phyloP scores from a whole-genome alignment of 139 green algal genomes.

The Ulvella scutata region DNA sequence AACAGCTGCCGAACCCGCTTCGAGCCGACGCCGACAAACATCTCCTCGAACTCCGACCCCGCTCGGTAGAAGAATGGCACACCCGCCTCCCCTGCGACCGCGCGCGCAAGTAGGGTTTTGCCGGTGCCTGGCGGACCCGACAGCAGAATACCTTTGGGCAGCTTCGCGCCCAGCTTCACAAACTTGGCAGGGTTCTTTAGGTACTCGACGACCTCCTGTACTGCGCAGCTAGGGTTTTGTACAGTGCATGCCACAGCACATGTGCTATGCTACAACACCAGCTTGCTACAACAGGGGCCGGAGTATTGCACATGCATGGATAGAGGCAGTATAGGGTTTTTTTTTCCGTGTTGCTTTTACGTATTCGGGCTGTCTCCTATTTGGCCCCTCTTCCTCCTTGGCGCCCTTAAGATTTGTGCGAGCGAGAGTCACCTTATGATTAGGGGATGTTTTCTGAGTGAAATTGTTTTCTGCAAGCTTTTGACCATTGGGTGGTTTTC shows the following conservation, averaged over 20 bases:
- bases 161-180: conserved; percentile 74
- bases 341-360: too few relatives aligned
- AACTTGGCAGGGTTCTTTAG: conserved; percentile 74
- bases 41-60: conserved; percentile 85
- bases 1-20: conserved; percentile 60
- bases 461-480: too few relatives aligned
- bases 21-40: conserved; percentile 80
- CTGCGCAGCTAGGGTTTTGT: neutral
- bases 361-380: too few relatives aligned
- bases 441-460: too few relatives aligned
- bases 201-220: conserved; percentile 82
- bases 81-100: conserved; percentile 73
- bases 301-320: too few relatives aligned
- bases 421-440: too few relatives aligned
- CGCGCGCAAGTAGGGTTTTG: conserved; percentile 66
- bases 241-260: neutral
- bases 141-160: conserved; percentile 76
- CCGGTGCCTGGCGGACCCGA: conserved; percentile 77
- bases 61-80: conserved; percentile 96
- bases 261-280: too few relatives aligned
- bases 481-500: too few relatives aligned
- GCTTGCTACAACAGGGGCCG: too few relatives aligned
- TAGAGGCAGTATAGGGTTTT: too few relatives aligned
- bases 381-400: too few relatives aligned
- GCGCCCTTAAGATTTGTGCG: too few relatives aligned